phyloP scores from a whole-genome alignment of 768 basidiomycete genomes.

The Suillus plorans region DNA sequence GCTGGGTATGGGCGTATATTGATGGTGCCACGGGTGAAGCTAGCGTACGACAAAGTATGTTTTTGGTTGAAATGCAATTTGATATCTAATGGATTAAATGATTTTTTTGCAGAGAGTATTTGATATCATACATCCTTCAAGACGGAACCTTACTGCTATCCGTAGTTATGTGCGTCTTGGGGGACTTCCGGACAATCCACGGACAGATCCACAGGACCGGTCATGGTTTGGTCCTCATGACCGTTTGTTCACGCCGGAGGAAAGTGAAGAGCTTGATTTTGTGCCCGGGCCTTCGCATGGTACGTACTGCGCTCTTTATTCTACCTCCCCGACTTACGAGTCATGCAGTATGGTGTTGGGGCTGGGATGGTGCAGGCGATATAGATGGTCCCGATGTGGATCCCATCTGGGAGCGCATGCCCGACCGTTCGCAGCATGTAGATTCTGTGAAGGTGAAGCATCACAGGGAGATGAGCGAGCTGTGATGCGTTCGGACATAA shows the following conservation, averaged over 20 bases:
- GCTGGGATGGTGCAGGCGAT: slow-evolving; percentile 99
- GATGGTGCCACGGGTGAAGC: slow-evolving; percentile 96
- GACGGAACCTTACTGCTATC: slow-evolving; percentile 94
- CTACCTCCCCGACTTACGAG: background rate
- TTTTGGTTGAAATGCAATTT: background rate
- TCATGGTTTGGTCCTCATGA: slow-evolving; percentile 98
- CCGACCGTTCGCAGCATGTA: slow-evolving; percentile 55
- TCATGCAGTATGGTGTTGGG: slow-evolving; percentile 94
- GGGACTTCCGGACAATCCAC: slow-evolving; percentile 94
- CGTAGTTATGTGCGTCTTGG: slow-evolving; percentile 92
- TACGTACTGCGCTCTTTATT: slow-evolving; percentile 30
- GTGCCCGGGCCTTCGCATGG: slow-evolving; percentile 81
- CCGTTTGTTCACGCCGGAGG: slow-evolving; percentile 87
- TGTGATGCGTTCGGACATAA: slow-evolving; percentile 13
- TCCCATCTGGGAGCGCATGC: slow-evolving; percentile 91
- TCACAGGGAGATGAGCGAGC: slow-evolving; percentile 41
- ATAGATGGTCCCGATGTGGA: slow-evolving; percentile 97
- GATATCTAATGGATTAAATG: slow-evolving; percentile 7
- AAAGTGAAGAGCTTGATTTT: slow-evolving; percentile 76
- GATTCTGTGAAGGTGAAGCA: slow-evolving; percentile 74
- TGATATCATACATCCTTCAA: slow-evolving; percentile 88
- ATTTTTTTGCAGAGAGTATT: slow-evolving; percentile 71
- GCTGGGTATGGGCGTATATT: slow-evolving; percentile 94
- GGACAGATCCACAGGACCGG: slow-evolving; percentile 96
- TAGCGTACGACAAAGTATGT: slow-evolving; percentile 88